Conservation (phyloP, 495 filamentous ascomycete species). For the Daldinia childiae region DNA sequence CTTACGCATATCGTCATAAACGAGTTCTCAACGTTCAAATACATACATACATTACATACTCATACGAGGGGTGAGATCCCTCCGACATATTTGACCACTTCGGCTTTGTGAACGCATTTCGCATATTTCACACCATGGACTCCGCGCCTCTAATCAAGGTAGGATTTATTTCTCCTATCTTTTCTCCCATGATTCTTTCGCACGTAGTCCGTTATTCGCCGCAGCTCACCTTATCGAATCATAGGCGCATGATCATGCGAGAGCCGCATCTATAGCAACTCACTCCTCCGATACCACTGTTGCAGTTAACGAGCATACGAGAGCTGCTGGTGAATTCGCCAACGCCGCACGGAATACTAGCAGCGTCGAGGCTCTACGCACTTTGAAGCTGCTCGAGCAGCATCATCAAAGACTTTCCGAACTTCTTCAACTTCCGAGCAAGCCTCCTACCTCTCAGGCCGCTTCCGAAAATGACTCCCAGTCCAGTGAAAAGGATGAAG, state of each 20-base stretch:
- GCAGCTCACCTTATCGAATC: conserved; percentile 31
- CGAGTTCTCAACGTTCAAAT: not conserved
- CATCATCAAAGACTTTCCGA: conserved; percentile 84
- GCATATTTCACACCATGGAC: conserved; percentile 49
- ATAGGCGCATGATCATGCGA: conserved; percentile 89
- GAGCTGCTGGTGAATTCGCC: conserved; percentile 89
- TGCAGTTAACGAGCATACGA: conserved; percentile 86
- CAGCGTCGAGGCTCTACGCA: conserved; percentile 85
- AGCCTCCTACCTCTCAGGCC: conserved; percentile 60
- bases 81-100: not conserved
- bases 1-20: conserved; percentile 20
- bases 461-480: conserved; percentile 50
- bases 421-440: conserved; percentile 75
- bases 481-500: conserved; percentile 50
- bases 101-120: conserved; percentile 3
- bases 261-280: conserved; percentile 77
- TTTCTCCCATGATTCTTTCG: not conserved
- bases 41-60: not conserved
- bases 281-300: conserved; percentile 78
- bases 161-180: conserved; percentile 23
- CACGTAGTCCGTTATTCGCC: conserved; percentile 9
- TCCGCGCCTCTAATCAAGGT: conserved; percentile 57
- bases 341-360: conserved; percentile 77
- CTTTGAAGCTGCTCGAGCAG: conserved; percentile 81
- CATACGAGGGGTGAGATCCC: conserved; percentile 6